Base-by-base conservation (phyloP, 2,329 filamentous ascomycete species). In the Chaetomium strumarium region DNA sequence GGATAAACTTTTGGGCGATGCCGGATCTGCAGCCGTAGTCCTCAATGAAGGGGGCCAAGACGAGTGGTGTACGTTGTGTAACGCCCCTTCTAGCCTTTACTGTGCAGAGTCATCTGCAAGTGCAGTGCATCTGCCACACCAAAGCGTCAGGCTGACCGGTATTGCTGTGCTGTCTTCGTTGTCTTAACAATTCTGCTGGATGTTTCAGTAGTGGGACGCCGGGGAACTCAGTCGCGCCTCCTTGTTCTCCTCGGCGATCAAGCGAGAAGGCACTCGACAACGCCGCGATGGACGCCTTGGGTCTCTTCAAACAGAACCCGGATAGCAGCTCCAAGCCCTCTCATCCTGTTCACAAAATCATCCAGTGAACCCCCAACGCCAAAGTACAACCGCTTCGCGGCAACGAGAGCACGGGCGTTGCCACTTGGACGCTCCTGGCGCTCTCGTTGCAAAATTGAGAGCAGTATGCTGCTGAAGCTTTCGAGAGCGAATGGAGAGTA, bases 341-440 rank as follows among this genome's bases (percentile, higher is more conserved):
- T 70, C 39, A 81, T 76, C 57, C 70, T 73, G 46, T 74, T 68
- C 44, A 84, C 71, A 60, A 93, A 89, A 58, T 88, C 87, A 65
- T 90, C 85, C 19, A 93, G 77, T 17, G 87, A 90, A 0, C 88
- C 88, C 0, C 88, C 88, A 5, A 93, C 88, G 2, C 88, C 88
- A 68, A 93, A 93, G 68, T 93, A 93, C 11, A 91, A 76, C 58
- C 81, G 80, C 72, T 93, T 93, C 1, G 88, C 88, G 2, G 80
- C 88, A 5, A 92, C 77, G 17, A 90, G 72, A 1, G 85, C 83
- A 45, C 78, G 78, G 0, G 82, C 80, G 47, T 72, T 70, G 46
- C 75, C 72, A 3, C 64, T 64, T 2, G 64, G 59, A 1, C 60
- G 60, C 49, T 67, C 62, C 42, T 64, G 59, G 45, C 67, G 62